These are phyloP conservation scores for Lunularia cruciata DNA, from an alignment of 225 moss, liverwort and hornwort species.

Conservation along the genomic window DNA sequence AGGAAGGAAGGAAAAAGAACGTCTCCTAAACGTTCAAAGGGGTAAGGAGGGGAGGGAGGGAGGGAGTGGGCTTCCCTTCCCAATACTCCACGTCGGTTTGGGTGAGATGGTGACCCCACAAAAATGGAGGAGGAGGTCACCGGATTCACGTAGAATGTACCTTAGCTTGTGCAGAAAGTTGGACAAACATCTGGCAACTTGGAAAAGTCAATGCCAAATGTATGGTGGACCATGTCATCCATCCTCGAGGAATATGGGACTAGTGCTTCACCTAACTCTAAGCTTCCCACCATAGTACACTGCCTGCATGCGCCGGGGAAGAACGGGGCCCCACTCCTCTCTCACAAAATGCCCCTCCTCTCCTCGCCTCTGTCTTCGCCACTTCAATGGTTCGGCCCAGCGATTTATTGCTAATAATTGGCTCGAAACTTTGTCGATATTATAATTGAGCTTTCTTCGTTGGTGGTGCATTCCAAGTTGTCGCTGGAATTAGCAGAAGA, in stretches of 20 bases:
- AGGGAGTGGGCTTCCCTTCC: not conserved
- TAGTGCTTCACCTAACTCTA: not conserved
- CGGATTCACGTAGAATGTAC: not conserved
- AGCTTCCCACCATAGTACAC: no score
- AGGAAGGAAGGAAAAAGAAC: not conserved
- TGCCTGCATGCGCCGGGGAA: no score
- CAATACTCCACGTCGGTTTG: not conserved
- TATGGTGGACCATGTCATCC: not conserved
- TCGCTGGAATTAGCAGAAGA: no score
- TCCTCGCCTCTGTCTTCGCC: not conserved
- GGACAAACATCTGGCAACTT: slow-evolving; percentile 6
- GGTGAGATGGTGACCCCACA: not conserved
- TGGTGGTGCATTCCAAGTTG: no score
- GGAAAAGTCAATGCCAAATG: slow-evolving; percentile 8
- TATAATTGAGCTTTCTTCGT: no score
- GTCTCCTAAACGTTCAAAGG: slow-evolving; percentile 1
- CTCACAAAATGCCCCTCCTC: no score
- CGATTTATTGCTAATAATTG: no score
- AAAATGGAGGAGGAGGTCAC: not conserved
- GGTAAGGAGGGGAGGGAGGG: not conserved
- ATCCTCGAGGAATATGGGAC: not conserved
- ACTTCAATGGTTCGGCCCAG: not conserved
- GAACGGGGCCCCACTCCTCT: no score
- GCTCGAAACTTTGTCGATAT: no score
- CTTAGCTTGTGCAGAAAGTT: slow-evolving; percentile 1